These are phyloP conservation scores for Pyropia haitanensis DNA, from an alignment of 23 red algal species.

Conservation along the genomic window DNA sequence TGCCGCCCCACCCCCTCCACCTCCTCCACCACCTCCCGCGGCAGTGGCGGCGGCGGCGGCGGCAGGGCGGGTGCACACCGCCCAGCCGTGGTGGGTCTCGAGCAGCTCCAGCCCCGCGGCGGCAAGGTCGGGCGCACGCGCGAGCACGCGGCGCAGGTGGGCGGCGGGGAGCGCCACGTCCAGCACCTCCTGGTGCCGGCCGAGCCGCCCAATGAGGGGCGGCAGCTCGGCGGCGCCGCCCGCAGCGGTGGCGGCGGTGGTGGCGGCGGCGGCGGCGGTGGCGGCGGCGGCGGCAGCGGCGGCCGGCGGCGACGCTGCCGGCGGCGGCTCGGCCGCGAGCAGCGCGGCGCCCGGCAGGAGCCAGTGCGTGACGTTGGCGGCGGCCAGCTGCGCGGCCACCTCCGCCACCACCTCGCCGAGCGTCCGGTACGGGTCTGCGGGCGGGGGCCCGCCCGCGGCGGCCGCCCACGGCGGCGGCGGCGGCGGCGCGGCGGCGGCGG, in stretches of 20 bases:
- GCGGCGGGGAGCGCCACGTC: conserved; percentile 27
- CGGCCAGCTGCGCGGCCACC: conserved; percentile 18
- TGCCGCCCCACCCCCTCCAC: too few species aligned
- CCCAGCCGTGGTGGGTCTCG: conserved; percentile 28
- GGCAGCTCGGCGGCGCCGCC: too few species aligned
- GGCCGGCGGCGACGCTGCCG: too few species aligned
- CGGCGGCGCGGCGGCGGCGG: too few species aligned
- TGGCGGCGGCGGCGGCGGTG: background rate
- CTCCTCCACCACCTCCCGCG: too few species aligned
- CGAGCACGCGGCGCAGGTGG: conserved; percentile 25
- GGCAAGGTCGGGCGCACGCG: conserved; percentile 14
- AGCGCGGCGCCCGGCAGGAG: conserved; percentile 30
- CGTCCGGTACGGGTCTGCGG: background rate
- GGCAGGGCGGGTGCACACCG: background rate
- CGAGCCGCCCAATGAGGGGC: conserved; percentile 4
- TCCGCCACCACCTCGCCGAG: conserved; percentile 13
- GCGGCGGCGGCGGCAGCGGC: background rate
- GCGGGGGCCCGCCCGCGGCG: too few species aligned
- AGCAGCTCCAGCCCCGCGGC: conserved; percentile 22
- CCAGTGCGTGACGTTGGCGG: conserved; percentile 33
- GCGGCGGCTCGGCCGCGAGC: background rate
- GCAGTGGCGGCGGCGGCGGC: too few species aligned
- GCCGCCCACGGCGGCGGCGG: too few species aligned
- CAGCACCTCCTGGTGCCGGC: conserved; percentile 32
- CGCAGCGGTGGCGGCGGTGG: background rate